Base-by-base conservation (phyloP, 2,329 filamentous ascomycete species). In the Ceratocystis papillata region DNA sequence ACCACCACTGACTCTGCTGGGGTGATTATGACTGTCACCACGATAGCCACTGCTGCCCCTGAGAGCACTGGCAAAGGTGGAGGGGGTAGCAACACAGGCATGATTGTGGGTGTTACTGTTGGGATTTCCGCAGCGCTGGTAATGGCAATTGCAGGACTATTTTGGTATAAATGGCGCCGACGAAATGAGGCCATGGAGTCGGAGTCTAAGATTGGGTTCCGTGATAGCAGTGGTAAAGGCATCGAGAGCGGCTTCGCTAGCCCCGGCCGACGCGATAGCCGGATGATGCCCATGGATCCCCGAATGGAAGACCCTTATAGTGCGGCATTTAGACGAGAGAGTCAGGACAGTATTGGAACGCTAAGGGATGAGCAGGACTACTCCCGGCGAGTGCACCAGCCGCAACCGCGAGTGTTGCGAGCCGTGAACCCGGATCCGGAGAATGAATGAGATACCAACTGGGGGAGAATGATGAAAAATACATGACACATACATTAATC, bases 281-380 rank as follows among this genome's bases (percentile, higher is more conserved):
- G 77, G 57, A 72, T 86, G 64, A 79, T 82, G 77, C 81, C 82
- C 7, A 79, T 85, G 65, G 84, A 87, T 71, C 84, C 84, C 41
- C 79, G 84, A 57, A 80, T 87, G 76, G 81, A 87, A 33, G 30
- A 33, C 70, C 84, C 84, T 0, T 85, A 82, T 68, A 79, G 81
- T 61, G 78, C 79, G 45, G 80, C 80, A 20, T 87, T 86, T 72
- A 75, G 77, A 55, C 77, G 81, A 30, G 81, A 81, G 72, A 86
- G 83, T 70, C 80, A 80, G 68, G 84, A 87, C 72, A 87, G 83
- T 71, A 75, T 87, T 71, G 82, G 82, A 70, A 86, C 84, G 1
- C 74, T 87, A 4, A 81, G 81, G 66, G 84, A 87, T 71, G 83
- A 87, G 68, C 83, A 84, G 67, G 84, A 87, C 70, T 87, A 87